Evolutionary conservation across 2,329 filamentous ascomycete species (phyloP).

Genomic region (Acephala macrosclerotiorum): DNA sequence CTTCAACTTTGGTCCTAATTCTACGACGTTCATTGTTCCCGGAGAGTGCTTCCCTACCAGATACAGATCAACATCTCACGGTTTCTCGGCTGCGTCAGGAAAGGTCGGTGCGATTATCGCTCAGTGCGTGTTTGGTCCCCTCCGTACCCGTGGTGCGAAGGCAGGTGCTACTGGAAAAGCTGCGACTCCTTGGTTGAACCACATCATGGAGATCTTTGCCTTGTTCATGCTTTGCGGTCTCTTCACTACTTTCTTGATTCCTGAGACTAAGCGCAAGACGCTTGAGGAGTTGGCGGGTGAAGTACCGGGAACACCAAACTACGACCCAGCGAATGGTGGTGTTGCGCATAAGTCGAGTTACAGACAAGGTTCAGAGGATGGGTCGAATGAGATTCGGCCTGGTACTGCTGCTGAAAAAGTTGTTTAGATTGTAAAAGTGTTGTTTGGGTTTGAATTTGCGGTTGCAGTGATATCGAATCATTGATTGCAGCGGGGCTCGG

Average conservation of each 20-base stretch:
- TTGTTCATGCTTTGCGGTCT: conserved; percentile 81
- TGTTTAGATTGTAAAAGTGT: conserved; percentile 1
- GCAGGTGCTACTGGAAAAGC: conserved; percentile 32
- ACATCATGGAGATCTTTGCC: conserved; percentile 80
- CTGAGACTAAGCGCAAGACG: conserved; percentile 78
- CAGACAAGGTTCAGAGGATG: conserved; percentile 6
- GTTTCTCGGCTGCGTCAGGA: conserved; percentile 46
- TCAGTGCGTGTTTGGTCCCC: conserved; percentile 61
- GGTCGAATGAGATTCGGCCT: not conserved
- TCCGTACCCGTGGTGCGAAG: conserved; percentile 51
- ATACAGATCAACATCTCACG: conserved; percentile 46
- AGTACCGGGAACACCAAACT: conserved; percentile 55
- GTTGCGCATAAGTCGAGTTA: not conserved
- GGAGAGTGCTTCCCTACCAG: conserved; percentile 48
- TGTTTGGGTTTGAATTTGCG: too few species aligned
- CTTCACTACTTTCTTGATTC: conserved; percentile 73
- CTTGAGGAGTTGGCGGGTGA: conserved; percentile 76
- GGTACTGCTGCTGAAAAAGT: not conserved
- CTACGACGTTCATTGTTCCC: conserved; percentile 48
- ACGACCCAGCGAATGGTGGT: conserved; percentile 17
- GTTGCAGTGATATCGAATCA: too few species aligned
- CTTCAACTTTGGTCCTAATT: conserved; percentile 63
- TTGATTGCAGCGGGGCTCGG: too few species aligned
- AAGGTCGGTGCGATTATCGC: conserved; percentile 48
- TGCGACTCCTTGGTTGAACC: conserved; percentile 66